A percentile compares a stretch with the other conserved stretches of the same genome.
These are phyloP conservation scores for Spathaspora passalidarum DNA, from an alignment of 805 yeast species.

Conservation along the genomic window DNA sequence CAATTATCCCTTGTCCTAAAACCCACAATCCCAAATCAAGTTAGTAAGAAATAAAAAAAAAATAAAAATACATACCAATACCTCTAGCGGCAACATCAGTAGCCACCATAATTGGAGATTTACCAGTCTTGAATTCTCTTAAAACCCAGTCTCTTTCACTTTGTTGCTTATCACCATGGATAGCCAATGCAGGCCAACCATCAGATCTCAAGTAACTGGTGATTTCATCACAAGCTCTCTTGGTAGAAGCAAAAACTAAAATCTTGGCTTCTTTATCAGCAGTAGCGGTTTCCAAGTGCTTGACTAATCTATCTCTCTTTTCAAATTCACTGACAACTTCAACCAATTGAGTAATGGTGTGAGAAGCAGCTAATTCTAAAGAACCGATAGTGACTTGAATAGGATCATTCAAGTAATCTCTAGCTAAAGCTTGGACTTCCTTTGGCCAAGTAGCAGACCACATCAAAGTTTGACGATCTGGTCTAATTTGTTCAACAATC, in stretches of 20 bases:
- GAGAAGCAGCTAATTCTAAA: slow-evolving; percentile 92
- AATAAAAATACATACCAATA: slow-evolving; percentile 78
- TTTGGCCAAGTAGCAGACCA: slow-evolving; percentile 99
- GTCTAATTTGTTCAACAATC: slow-evolving; percentile 96
- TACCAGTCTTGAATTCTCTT: slow-evolving; percentile 87
- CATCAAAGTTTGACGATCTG: slow-evolving; percentile 98
- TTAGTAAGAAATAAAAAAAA: slow-evolving; percentile 8
- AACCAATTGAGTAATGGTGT: slow-evolving; percentile 88
- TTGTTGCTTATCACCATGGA: slow-evolving; percentile 98
- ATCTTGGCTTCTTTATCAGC: slow-evolving; percentile 67
- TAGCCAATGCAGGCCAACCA: slow-evolving; percentile 98
- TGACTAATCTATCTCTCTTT: slow-evolving; percentile 85
- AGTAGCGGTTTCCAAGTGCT: slow-evolving; percentile 82
- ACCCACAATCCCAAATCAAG: slow-evolving; percentile 3
- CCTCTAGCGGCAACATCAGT: slow-evolving; percentile 99
- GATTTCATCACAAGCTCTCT: slow-evolving; percentile 95
- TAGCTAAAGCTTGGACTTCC: slow-evolving; percentile 90
- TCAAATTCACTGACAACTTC: slow-evolving; percentile 91
- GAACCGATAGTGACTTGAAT: slow-evolving; percentile 98
- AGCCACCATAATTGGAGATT: slow-evolving; percentile 96
- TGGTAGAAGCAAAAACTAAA: slow-evolving; percentile 91
- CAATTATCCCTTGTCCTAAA: background rate
- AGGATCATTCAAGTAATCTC: slow-evolving; percentile 87
- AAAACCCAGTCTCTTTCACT: slow-evolving; percentile 99
- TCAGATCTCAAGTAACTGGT: slow-evolving; percentile 89